Evolutionary conservation across 106 monocot species (phyloP), one percentile per base, ranked within the genome.

Genomic region (Dactylorhiza incarnata): DNA sequence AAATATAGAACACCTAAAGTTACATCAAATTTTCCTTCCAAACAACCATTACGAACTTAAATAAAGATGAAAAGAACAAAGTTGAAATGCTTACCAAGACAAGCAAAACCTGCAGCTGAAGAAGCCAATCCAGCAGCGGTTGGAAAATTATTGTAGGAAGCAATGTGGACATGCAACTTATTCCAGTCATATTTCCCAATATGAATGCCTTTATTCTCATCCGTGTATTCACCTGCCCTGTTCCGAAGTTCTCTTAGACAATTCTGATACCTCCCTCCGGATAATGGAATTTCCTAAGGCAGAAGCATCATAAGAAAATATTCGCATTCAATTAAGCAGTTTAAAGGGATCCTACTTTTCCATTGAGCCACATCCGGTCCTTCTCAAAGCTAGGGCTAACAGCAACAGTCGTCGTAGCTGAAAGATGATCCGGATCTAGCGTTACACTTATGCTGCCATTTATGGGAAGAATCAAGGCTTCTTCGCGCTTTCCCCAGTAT

Each of bases 401-500:
- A 63, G 97, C 94, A 68, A 87, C 94, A 23, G 97, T 99, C 37
- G 97, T 99, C 51, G 94, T 99, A 58, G 97, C 89, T 43, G 94
- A 94, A 75, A 99, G 94, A 75, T 99, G 94, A 49, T 81, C 80
- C 1, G 89, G 97, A 82, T 99, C 94, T 26, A 94, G 87, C 1
- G 94, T 94, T 78, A 99, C 80, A 73, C 97, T 99, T 80, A 99
- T 94, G 86, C 91, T 94, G 29, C 89, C 94, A 65, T 99, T 99
- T 52, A 99, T 77, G 15, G 97, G 97, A 11, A 99, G 93, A 78
- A 94, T 91, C 47, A 99, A 82, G 45, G 84, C 80, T 77, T 99
- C 94, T 74, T 99, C 89, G 24, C 97, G 87, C 88, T 99, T 99
- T 23, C 97, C 97, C 94, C 97, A 94, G 79, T 99, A 99, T 84